Evolutionary conservation across 2,329 filamentous ascomycete species (phyloP).

Genomic region (Colletotrichum godetiae): DNA sequence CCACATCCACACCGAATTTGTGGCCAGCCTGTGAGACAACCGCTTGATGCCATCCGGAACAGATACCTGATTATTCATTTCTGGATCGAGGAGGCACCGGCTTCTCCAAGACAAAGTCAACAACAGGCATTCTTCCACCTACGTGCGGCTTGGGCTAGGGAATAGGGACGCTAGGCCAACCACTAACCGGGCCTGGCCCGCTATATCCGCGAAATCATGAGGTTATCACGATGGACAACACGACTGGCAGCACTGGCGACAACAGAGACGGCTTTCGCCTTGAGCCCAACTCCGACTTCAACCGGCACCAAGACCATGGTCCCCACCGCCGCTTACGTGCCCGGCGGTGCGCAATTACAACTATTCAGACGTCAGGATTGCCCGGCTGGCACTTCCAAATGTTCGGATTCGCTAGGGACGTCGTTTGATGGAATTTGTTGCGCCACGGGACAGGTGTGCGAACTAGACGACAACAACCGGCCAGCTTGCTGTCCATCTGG

Average conservation of each 20-base stretch:
- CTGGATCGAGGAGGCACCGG: not conserved
- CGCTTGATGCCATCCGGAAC: not conserved
- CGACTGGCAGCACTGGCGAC: not conserved
- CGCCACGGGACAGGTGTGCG: constrained; percentile 60
- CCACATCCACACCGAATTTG: not conserved
- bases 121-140: not conserved
- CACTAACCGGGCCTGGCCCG: not conserved
- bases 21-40: not conserved
- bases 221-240: constrained; percentile 7
- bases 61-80: not conserved
- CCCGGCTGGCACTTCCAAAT: constrained; percentile 62
- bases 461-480: constrained; percentile 58
- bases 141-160: not conserved
- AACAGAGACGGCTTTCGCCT: constrained; percentile 1
- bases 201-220: constrained; percentile 1
- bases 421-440: constrained; percentile 64
- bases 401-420: constrained; percentile 57
- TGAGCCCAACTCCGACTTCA: constrained; percentile 9
- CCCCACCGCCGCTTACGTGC: constrained; percentile 7
- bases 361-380: constrained; percentile 47
- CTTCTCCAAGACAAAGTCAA: not conserved
- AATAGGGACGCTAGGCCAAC: not conserved
- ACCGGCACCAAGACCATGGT: not conserved
- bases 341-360: constrained; percentile 7
- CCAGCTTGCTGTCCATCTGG: constrained; percentile 66